Evolutionary conservation across 805 yeast species (phyloP), one percentile per base, ranked within the genome.

Genomic region (Ogataea methanolica): DNA sequence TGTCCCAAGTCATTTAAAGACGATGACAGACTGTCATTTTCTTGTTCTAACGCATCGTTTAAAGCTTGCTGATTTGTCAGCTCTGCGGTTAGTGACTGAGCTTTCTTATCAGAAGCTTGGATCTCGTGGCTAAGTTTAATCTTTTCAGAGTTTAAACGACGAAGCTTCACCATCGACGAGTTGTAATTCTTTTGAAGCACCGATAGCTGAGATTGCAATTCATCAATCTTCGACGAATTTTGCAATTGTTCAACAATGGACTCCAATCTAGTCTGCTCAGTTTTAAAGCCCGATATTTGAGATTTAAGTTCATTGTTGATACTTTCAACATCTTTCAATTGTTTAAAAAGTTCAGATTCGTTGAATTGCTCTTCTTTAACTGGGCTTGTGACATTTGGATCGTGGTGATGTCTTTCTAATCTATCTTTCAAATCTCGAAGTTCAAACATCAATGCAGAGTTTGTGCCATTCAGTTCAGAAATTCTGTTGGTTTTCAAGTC

Each of bases 1-100:
- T 44, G 41, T 4, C 46, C 46, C 2, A 43, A 23, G 4, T 40
- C 49, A 14, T 22, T 31, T 14, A 46, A 43, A 9, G 66, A 53
- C 4, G 60, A 62, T 14, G 70, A 62, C 3, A 80, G 49, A 38
- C 70, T 75, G 29, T 70, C 68, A 45, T 73, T 70, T 33, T 75
- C 76, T 40, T 70, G 60, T 41, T 75, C 72, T 44, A 72, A 64
- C 12, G 67, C 66, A 7, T 58, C 60, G 17, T 61, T 44, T 33
- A 56, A 51, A 38, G 57, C 59, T 1, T 44, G 36, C 12, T 54
- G 42, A 3, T 39, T 45, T 2, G 42, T 35, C 2, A 49, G 16
- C 12, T 58, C 42, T 1, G 61, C 48, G 31, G 62, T 41, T 52
- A 63, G 19, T 54, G 56, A n/a, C 11, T 41, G 17, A 7, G 42